Evolutionary conservation across 305 asterid genomes (phyloP).

Genomic region (Petunia hybrid): DNA sequence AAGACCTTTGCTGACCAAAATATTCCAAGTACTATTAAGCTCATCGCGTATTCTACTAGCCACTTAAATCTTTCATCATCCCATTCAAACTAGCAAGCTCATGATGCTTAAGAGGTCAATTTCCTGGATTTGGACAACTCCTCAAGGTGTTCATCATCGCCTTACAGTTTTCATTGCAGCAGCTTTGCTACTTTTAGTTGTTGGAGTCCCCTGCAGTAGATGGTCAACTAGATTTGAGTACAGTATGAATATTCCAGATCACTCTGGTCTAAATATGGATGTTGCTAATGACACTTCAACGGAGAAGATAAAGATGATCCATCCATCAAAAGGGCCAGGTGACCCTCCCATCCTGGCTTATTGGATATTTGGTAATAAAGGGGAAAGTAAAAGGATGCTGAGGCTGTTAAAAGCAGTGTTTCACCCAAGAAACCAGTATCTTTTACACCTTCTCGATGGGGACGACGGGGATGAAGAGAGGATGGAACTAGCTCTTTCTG

Average conservation of each 20-base stretch:
- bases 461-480: constrained; percentile 36
- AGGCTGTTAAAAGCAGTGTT: constrained; percentile 55
- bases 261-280: background rate
- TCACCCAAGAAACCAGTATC: constrained; percentile 68
- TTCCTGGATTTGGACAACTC: constrained; percentile 15
- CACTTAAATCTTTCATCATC: no score
- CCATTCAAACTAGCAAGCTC: no score
- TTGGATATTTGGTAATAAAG: constrained; percentile 53
- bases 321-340: constrained; percentile 43
- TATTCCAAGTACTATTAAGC: background rate
- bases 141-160: background rate
- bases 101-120: constrained; percentile 4
- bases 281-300: background rate
- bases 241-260: constrained; percentile 5
- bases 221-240: background rate
- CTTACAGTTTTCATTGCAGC: constrained; percentile 9
- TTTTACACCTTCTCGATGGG: constrained; percentile 60
- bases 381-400: constrained; percentile 51
- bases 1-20: background rate
- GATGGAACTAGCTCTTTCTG: constrained; percentile 34
- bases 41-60: background rate
- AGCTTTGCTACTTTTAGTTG: background rate
- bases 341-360: constrained; percentile 59
- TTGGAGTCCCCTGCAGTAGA: constrained; percentile 1
- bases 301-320: background rate